phyloP scores from a whole-genome alignment of 192 early-diverging fungal genomes.

The Backusella mclennaniae region DNA sequence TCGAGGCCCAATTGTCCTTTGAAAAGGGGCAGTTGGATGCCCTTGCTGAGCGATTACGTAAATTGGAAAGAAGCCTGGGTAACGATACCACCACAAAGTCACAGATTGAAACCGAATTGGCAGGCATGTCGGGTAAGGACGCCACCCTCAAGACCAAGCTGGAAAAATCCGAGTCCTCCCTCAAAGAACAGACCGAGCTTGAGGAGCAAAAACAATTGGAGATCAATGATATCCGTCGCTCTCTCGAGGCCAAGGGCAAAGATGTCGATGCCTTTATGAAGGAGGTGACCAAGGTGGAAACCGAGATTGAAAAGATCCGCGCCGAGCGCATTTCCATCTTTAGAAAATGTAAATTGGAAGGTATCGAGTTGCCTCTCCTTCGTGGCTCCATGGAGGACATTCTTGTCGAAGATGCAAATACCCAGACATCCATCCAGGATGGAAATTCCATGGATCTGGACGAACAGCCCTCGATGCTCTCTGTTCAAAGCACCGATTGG shows the following conservation, averaged over 20 bases:
- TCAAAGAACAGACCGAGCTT: constrained; percentile 45
- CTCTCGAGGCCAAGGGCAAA: constrained; percentile 55
- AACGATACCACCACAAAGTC: constrained; percentile 36
- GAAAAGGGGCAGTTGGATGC: constrained; percentile 71
- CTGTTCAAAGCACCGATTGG: constrained; percentile 43
- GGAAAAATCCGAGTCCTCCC: constrained; percentile 35
- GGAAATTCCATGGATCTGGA: constrained; percentile 48
- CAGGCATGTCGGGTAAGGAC: constrained; percentile 42
- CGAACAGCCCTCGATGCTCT: constrained; percentile 19
- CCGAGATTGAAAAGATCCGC: constrained; percentile 75
- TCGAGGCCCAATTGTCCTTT: constrained; percentile 80
- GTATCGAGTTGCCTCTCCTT: constrained; percentile 83
- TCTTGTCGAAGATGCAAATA: constrained; percentile 56
- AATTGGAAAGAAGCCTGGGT: constrained; percentile 49
- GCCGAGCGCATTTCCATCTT: constrained; percentile 80
- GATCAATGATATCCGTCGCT: constrained; percentile 57
- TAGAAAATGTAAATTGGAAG: constrained; percentile 89
- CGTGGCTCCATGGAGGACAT: constrained; percentile 76
- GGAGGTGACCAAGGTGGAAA: constrained; percentile 59
- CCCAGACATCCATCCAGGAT: not conserved
- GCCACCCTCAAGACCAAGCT: constrained; percentile 50
- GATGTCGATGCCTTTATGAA: constrained; percentile 67
- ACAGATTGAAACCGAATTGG: constrained; percentile 33
- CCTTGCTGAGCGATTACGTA: constrained; percentile 56
- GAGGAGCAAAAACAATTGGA: constrained; percentile 57